Evolutionary conservation across 495 filamentous ascomycete species (phyloP).

Genomic region (Coniosporium apollinis): DNA sequence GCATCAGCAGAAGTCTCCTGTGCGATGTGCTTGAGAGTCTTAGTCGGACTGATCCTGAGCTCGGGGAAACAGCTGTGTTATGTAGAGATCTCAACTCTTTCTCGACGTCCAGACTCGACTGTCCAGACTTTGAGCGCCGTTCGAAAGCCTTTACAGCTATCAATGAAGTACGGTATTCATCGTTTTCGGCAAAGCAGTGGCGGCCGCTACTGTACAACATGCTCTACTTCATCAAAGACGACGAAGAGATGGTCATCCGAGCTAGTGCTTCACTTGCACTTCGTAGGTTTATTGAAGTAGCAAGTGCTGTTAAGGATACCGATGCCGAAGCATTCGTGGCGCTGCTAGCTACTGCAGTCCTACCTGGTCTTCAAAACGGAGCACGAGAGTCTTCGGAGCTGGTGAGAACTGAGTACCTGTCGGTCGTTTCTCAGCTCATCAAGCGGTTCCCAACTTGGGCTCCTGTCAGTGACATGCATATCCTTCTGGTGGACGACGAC

Average conservation of each 20-base stretch:
- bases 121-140: constrained; percentile 73
- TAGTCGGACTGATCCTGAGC: constrained; percentile 40
- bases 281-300: constrained; percentile 59
- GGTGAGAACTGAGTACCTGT: constrained; percentile 63
- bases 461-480: constrained; percentile 55
- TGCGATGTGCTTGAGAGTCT: constrained; percentile 55
- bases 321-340: constrained; percentile 28
- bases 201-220: constrained; percentile 79
- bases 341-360: constrained; percentile 43
- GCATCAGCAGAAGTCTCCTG: constrained; percentile 49
- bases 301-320: constrained; percentile 19
- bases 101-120: constrained; percentile 46
- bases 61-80: constrained; percentile 47
- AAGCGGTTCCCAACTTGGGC: constrained; percentile 49
- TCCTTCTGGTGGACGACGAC: constrained; percentile 57
- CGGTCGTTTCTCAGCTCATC: constrained; percentile 60
- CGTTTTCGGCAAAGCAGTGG: constrained; percentile 65
- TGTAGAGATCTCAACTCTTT: constrained; percentile 72
- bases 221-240: constrained; percentile 71
- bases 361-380: constrained; percentile 62
- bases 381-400: constrained; percentile 63
- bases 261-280: constrained; percentile 69
- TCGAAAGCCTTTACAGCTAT: constrained; percentile 60
- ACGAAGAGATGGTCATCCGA: constrained; percentile 74
- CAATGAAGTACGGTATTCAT: constrained; percentile 34